These are phyloP conservation scores for Corchorus capsularis DNA, from an alignment of 345 rosid genomes.

Conservation along the genomic window DNA sequence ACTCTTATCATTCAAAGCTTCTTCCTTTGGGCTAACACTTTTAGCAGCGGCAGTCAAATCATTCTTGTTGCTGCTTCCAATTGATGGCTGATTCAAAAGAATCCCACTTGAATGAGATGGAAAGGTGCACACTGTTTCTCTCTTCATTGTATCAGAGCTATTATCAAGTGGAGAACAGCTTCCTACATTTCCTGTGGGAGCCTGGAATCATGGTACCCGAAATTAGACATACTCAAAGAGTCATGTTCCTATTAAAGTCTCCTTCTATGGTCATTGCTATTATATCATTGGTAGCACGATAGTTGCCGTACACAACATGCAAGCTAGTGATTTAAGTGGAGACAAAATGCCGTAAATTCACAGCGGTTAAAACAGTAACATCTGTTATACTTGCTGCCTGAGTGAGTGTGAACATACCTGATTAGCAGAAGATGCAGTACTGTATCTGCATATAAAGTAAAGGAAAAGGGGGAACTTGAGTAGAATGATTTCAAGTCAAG, in stretches of 20 bases:
- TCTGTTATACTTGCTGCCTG: background rate
- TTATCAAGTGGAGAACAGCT: constrained; percentile 61
- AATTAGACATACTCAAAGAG: constrained; percentile 25
- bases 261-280: background rate
- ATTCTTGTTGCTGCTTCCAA: constrained; percentile 58
- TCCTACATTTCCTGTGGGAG: constrained; percentile 47
- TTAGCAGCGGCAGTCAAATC: constrained; percentile 53
- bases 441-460: constrained; percentile 48
- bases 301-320: background rate
- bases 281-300: background rate
- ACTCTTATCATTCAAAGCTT: constrained; percentile 38
- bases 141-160: constrained; percentile 48
- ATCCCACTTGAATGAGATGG: constrained; percentile 41
- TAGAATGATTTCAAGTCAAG: background rate
- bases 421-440: constrained; percentile 52
- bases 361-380: background rate
- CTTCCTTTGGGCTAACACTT: constrained; percentile 43
- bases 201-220: constrained; percentile 35
- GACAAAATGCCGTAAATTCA: background rate
- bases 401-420: constrained; percentile 43
- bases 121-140: constrained; percentile 33
- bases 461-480: background rate
- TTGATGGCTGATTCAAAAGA: constrained; percentile 50
- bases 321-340: constrained; percentile 11
- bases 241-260: background rate